Evolutionary conservation across 805 yeast species (phyloP), one percentile per base, ranked within the genome.

Genomic region (Metschnikowia corniflorae): DNA sequence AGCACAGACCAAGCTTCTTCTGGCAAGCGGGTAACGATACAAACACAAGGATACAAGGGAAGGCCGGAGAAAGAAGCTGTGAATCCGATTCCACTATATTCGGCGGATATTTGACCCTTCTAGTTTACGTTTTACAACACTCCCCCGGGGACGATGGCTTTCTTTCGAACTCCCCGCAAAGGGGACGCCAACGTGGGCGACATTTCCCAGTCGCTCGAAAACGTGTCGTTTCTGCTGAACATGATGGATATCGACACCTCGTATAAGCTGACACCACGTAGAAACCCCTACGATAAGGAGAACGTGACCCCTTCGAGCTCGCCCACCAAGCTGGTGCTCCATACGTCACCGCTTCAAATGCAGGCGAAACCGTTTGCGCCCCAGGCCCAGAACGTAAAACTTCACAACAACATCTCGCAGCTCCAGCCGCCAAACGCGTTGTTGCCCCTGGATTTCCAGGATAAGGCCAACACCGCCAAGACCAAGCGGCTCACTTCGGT

Each of bases 401-500:
- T 54, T 27, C 58, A 57, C 42, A 58, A 55, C 28, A 57, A 60
- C 42, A 60, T 60, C 29, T 53, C 54, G 31, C 61, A 59, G 40
- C 53, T 61, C 29, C 67, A 61, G 44, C 65, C 64, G 4, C 54
- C 49, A 14, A 44, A 46, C 41, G 51, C 54, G 22, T 46, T 55
- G 28, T 47, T 55, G 21, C 55, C 57, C n/a, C 57, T 51, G 16
- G 83, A 78, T 18, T 79, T 80, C 49, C 68, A 71, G 43, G 54
- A 60, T 37, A 77, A 75, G 54, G 83, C 89, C 6, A 73, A 77
- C 40, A 73, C 77, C 29, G 80, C 84, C 33, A 86, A 86, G 54
- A 86, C 94, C 1, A 83, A 82, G 54, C 71, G 98, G 42, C 66
- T 86, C 42, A 95, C 89, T 7, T 83, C 88, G 33, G 97, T 93